Conservation (phyloP, 2,329 filamentous ascomycete genomes). For the Penicillium glabrum region DNA sequence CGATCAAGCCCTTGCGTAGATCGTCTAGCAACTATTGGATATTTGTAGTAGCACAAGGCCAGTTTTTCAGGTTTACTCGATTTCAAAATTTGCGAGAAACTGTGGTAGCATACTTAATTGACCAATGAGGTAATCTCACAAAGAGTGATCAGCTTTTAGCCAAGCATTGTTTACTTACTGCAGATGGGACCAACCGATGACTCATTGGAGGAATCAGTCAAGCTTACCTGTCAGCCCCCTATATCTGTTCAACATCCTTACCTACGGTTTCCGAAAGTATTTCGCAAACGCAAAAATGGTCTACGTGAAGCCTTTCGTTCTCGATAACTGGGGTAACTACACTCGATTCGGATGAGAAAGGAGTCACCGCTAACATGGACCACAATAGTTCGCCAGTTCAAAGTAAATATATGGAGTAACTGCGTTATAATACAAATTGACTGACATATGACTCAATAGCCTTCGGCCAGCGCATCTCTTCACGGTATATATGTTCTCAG, state of each 20-base stretch:
- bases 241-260: neutral
- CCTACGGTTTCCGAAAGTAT: neutral
- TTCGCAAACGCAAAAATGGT: conserved; percentile 2
- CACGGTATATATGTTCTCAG: conserved; percentile 1
- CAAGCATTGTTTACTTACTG: too few species aligned
- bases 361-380: neutral
- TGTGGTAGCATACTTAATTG: too few species aligned
- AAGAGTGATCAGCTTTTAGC: too few species aligned
- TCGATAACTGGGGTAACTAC: conserved; percentile 10
- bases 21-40: too few species aligned
- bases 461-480: neutral
- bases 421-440: neutral
- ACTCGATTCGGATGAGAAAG: neutral
- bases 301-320: conserved; percentile 8
- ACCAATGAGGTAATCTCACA: too few species aligned
- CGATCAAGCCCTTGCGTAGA: too few species aligned
- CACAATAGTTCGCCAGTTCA: conserved; percentile 7
- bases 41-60: too few species aligned
- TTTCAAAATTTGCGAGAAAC: too few species aligned
- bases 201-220: neutral
- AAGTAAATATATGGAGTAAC: neutral
- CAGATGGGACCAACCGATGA: too few species aligned
- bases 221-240: neutral
- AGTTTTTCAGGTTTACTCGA: too few species aligned
- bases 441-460: neutral